Conservation (phyloP, 306 rosid species). For the Fragaria iinumae region DNA sequence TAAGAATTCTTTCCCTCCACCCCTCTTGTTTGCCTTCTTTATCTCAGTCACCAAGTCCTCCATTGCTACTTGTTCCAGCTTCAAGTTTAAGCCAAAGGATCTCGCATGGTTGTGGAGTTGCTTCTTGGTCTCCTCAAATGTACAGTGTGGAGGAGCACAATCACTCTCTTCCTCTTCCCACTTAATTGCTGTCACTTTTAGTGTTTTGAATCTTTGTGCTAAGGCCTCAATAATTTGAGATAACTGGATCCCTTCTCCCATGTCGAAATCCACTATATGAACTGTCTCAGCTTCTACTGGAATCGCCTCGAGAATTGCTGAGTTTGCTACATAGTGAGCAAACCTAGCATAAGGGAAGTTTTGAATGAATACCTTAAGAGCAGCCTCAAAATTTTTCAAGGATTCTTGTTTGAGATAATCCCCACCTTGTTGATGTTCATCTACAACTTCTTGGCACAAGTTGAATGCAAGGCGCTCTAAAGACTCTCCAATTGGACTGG, state of each 20-base stretch:
- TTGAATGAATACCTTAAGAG: slow-evolving; percentile 44
- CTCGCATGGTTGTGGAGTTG: slow-evolving; percentile 42
- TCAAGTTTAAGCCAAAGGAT: slow-evolving; percentile 44
- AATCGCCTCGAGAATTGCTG: slow-evolving; percentile 48
- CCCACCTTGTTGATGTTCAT: slow-evolving; percentile 17
- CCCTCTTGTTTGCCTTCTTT: slow-evolving; percentile 38
- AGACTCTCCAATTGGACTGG: slow-evolving; percentile 42
- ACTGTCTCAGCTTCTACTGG: slow-evolving; percentile 45
- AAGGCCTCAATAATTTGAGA: slow-evolving; percentile 40
- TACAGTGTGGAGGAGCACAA: slow-evolving; percentile 24
- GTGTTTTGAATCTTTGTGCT: slow-evolving; percentile 29
- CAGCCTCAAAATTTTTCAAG: slow-evolving; percentile 27
- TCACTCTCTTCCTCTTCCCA: slow-evolving; percentile 29
- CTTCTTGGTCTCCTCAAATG: slow-evolving; percentile 41
- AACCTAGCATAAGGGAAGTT: slow-evolving; percentile 42
- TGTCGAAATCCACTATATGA: slow-evolving; percentile 48
- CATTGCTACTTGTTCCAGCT: slow-evolving; percentile 44
- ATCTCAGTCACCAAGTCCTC: slow-evolving; percentile 48
- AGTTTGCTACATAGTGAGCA: slow-evolving; percentile 54
- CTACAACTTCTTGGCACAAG: slow-evolving; percentile 34
- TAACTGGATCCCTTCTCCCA: slow-evolving; percentile 58
- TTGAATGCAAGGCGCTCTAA: slow-evolving; percentile 51
- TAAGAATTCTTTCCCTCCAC: slow-evolving; percentile 35
- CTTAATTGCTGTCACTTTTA: slow-evolving; percentile 55
- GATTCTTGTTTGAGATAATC: slow-evolving; percentile 53